Base-by-base conservation (phyloP, 1,284 basidiomycete genomes). In the Fomitopsis pinicola region DNA sequence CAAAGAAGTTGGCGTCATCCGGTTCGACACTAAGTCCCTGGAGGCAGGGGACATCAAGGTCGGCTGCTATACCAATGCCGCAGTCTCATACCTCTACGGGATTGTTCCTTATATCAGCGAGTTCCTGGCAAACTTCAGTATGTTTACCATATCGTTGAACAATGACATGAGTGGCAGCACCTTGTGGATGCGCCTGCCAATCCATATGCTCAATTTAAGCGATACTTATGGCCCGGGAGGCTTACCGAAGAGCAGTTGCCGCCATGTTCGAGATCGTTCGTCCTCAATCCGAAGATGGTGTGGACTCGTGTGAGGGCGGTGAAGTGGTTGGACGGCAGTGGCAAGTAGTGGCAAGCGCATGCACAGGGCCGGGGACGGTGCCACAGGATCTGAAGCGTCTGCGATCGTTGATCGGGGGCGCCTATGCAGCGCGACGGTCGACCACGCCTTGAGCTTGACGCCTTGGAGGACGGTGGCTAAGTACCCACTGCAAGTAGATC, bases 1-100 rank as follows among this genome's bases (percentile, higher is more conserved):
- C 75, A 62, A 89, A 84, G 26, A 95, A 60, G 73, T 95, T 93
- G 66, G 85, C 84, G 17, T 93, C 93, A 54, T 83, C 78, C 1
- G 86, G 79, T 42, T 85, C 80, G 5, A 91, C 86, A 1, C 75
- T 76, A 58, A 95, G 72, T 26, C 85, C 85, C 83, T 91, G 28
- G 14, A 36, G 28, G 28, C 22, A 26, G 22, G 22, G 22, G 53
- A 59, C 44, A 63, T 36, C n/a, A 15, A 15, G 10, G 28, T 40
- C 5, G 17, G 22, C 22, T 14, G 45, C 4, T 45, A 52, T 2
- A 50, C 35, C 55, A 35, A 14, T 19, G 44, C 14, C n/a, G 14
- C 38, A 33, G 62, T 8, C 30, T 67, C 75, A 63, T 71, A 90
- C 89, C 63, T 84, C 79, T 62, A 91, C 74, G 0, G 89, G 88